Percentiles rank a stretch among this genome's conserved stretches.
Evolutionary conservation across 1,284 basidiomycete species (phyloP).

Genomic region (Neolentinus lepideus): DNA sequence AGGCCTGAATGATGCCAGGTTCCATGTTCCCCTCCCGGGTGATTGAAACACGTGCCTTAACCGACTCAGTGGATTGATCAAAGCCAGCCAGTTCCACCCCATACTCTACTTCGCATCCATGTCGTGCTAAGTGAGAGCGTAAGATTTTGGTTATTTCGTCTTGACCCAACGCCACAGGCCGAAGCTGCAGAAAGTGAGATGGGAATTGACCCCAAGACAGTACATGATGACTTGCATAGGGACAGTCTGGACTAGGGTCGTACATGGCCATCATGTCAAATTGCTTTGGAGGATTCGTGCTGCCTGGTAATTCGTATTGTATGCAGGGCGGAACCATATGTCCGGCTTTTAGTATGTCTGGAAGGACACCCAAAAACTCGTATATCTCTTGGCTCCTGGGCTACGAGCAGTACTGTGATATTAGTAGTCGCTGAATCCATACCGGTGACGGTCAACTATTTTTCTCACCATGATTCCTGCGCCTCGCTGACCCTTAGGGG

Average conservation of each 20-base stretch:
- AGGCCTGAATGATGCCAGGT: background rate
- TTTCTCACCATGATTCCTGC: constrained; percentile 8
- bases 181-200: background rate
- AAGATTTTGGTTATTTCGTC: constrained; percentile 9
- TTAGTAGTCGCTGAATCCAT: background rate
- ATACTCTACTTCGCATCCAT: constrained; percentile 10
- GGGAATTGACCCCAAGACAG: background rate
- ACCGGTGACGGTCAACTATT: background rate
- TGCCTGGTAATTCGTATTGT: constrained; percentile 6
- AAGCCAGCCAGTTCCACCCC: constrained; percentile 10
- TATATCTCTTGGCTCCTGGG: constrained; percentile 11
- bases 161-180: constrained; percentile 1
- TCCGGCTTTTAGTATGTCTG: constrained; percentile 9
- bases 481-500: constrained; percentile 12
- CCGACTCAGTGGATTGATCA: constrained; percentile 10
- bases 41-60: constrained; percentile 1
- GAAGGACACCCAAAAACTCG: constrained; percentile 9
- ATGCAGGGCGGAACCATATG: constrained; percentile 4
- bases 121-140: constrained; percentile 8
- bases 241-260: background rate
- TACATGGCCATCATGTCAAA: constrained; percentile 5
- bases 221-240: background rate
- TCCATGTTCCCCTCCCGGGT: constrained; percentile 3
- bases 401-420: background rate
- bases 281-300: constrained; percentile 4